These are phyloP conservation scores for Astrothelium subdiscretum DNA, from an alignment of 495 filamentous ascomycete genomes.

Conservation along the genomic window DNA sequence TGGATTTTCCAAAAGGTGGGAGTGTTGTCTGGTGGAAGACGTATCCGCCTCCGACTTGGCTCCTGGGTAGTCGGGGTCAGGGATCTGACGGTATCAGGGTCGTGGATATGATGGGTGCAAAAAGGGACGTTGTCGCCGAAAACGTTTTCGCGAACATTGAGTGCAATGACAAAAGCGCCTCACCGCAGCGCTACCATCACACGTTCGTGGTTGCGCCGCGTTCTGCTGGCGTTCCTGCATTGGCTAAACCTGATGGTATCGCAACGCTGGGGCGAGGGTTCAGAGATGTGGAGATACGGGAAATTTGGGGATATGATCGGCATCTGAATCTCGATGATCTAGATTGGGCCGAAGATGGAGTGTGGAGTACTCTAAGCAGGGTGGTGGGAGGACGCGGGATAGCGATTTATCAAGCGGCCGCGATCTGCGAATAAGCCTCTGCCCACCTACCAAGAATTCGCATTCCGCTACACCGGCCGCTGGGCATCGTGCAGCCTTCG, in stretches of 20 bases:
- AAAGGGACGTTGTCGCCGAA: constrained; percentile 46
- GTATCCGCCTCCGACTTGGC: constrained; percentile 86
- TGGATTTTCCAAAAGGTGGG: constrained; percentile 33
- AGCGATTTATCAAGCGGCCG: constrained; percentile 59
- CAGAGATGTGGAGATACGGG: constrained; percentile 34
- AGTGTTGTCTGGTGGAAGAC: constrained; percentile 95
- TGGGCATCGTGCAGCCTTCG: no score
- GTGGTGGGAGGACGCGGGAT: constrained; percentile 75
- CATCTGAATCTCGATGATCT: constrained; percentile 91
- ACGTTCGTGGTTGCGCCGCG: constrained; percentile 32
- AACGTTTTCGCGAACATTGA: constrained; percentile 45
- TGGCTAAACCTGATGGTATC: constrained; percentile 15
- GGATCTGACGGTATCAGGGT: constrained; percentile 56
- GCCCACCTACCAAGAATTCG: background rate
- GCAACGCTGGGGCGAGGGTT: constrained; percentile 35
- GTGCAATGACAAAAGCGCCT: constrained; percentile 34
- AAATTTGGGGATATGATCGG: constrained; percentile 57
- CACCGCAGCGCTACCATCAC: background rate
- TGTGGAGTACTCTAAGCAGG: constrained; percentile 58
- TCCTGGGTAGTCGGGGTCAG: constrained; percentile 49
- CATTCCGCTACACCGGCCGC: no score
- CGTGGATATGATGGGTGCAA: constrained; percentile 71
- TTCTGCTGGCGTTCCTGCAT: constrained; percentile 42
- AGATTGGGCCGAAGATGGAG: constrained; percentile 75
- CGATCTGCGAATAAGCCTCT: constrained; percentile 11